Percentiles rank a stretch among this genome's conserved stretches.
phyloP scores from a whole-genome alignment of 768 basidiomycete species.

The Boletus pseudo-olivaceus region DNA sequence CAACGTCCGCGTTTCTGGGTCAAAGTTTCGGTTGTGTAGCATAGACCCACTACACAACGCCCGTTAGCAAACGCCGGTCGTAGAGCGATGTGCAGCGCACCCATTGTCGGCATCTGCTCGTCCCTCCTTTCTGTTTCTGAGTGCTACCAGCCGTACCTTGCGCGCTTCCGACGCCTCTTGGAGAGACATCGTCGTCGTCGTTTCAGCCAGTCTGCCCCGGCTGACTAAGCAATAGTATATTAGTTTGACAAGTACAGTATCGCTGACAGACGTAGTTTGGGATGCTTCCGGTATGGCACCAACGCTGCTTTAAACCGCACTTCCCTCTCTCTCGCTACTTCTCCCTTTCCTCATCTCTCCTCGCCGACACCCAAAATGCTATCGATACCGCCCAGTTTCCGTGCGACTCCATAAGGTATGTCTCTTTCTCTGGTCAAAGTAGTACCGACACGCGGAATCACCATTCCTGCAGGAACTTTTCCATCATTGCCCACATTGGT shows the following conservation, averaged over 20 bases:
- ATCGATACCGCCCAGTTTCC: slow-evolving; percentile 60
- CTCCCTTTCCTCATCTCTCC: slow-evolving; percentile 29
- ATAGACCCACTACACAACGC: slow-evolving; percentile 39
- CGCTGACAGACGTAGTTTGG: not conserved
- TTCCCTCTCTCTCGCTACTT: slow-evolving; percentile 20
- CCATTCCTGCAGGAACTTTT: slow-evolving; percentile 66
- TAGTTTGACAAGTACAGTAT: not conserved
- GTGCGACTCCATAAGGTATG: slow-evolving; percentile 65
- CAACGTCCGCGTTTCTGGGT: slow-evolving; percentile 79
- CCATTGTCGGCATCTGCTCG: slow-evolving; percentile 39
- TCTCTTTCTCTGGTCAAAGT: not conserved
- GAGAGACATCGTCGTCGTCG: slow-evolving; percentile 49
- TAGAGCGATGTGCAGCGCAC: slow-evolving; percentile 33
- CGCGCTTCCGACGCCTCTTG: slow-evolving; percentile 76
- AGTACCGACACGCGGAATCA: not conserved
- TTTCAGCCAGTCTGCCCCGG: not conserved
- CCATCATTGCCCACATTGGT: slow-evolving; percentile 97
- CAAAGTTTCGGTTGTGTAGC: slow-evolving; percentile 79
- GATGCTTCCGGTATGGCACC: slow-evolving; percentile 33
- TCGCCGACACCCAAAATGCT: slow-evolving; percentile 30
- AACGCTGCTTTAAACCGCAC: slow-evolving; percentile 11
- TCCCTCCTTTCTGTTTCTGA: slow-evolving; percentile 70
- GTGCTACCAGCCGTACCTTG: slow-evolving; percentile 75
- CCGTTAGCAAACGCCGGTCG: slow-evolving; percentile 13
- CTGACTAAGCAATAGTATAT: slow-evolving; percentile 32